These are phyloP conservation scores for Aphanoascus verrucosus DNA, from an alignment of 2,329 filamentous ascomycete genomes.

Conservation along the genomic window DNA sequence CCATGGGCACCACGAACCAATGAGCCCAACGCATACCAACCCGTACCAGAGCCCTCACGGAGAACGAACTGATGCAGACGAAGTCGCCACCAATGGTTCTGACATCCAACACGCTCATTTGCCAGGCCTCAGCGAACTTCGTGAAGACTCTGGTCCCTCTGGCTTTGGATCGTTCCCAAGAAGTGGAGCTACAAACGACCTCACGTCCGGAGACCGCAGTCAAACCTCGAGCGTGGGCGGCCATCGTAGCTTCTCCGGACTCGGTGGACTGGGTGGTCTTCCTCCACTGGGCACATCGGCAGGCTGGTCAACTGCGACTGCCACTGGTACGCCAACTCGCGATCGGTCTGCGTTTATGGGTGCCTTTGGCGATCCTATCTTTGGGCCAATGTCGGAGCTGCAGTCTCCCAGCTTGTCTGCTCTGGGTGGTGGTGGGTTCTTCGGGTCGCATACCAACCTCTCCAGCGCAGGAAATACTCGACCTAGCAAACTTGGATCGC, in stretches of 20 bases:
- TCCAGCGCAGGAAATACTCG: conserved; percentile 58
- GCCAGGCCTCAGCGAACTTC: conserved; percentile 44
- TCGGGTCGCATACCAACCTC: conserved; percentile 49
- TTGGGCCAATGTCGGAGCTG: conserved; percentile 65
- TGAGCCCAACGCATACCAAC: conserved; percentile 91
- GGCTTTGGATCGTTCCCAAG: conserved; percentile 47
- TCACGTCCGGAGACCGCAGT: conserved; percentile 68
- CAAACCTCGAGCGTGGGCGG: conserved; percentile 76
- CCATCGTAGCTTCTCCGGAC: conserved; percentile 54
- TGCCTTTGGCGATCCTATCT: conserved; percentile 52
- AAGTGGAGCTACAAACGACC: conserved; percentile 46
- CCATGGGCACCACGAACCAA: conserved; percentile 53
- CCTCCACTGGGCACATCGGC: conserved; percentile 43
- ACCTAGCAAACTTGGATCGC: conserved; percentile 69
- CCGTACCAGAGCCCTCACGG: conserved; percentile 86
- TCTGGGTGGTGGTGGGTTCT: conserved; percentile 43
- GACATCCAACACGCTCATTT: conserved; percentile 43
- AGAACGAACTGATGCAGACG: conserved; percentile 54
- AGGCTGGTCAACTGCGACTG: conserved; percentile 48
- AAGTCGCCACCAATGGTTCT: conserved; percentile 47
- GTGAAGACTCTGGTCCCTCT: conserved; percentile 38
- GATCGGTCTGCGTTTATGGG: conserved; percentile 43
- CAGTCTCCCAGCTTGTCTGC: conserved; percentile 42
- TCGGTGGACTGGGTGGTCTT: conserved; percentile 44
- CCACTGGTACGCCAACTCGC: conserved; percentile 62